phyloP scores from a whole-genome alignment of 148 eudicot species.

The Spergularia marina region DNA sequence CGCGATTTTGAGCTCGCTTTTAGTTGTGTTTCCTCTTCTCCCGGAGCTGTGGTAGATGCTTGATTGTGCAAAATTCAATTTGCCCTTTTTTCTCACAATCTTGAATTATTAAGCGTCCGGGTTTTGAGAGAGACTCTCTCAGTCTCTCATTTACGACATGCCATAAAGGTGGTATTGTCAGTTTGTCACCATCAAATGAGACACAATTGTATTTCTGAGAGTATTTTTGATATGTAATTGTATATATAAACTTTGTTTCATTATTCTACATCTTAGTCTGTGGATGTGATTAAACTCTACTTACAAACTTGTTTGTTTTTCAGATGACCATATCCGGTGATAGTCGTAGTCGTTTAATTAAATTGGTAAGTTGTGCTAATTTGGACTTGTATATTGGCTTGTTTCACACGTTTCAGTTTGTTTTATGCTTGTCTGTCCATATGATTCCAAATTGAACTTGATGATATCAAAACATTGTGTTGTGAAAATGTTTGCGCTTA shows the following conservation, averaged over 20 bases:
- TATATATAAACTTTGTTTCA: no score
- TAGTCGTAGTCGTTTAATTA: conserved; percentile 69
- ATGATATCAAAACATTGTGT: background rate
- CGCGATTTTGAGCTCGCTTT: background rate
- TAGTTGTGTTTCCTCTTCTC: background rate
- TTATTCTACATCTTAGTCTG: background rate
- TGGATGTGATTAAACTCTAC: conserved; percentile 2
- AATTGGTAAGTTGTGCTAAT: conserved; percentile 58
- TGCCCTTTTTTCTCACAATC: no score
- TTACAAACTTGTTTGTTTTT: conserved; percentile 20
- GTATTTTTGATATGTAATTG: no score
- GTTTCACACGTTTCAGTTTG: no score
- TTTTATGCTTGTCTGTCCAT: no score
- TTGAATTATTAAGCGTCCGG: no score
- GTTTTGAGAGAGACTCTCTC: no score
- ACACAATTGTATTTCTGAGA: background rate
- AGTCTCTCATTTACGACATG: no score
- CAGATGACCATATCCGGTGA: conserved; percentile 82
- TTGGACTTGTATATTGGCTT: background rate
- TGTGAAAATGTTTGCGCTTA: no score
- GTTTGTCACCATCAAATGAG: no score
- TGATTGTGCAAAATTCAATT: background rate
- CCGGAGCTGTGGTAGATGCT: background rate
- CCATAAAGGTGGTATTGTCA: no score
- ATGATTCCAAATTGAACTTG: background rate